Evolutionary conservation across 805 yeast species (phyloP).

Genomic region (Starmerella cellae): DNA sequence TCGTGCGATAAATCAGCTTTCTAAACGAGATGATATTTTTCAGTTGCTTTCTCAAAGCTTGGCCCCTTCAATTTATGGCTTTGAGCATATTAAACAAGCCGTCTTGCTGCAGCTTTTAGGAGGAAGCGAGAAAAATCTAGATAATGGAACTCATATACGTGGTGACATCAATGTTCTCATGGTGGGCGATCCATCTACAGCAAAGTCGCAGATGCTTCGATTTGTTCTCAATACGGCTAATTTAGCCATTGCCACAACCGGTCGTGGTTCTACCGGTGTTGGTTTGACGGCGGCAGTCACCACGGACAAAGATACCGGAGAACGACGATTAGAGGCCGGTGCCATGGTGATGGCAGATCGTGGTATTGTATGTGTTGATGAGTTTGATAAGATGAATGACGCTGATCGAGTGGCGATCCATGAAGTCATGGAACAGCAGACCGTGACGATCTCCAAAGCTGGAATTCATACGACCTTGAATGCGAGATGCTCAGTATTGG

Average conservation of each 20-base stretch:
- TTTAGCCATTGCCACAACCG: slow-evolving; percentile 93
- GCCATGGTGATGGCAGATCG: slow-evolving; percentile 98
- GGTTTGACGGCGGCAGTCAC: slow-evolving; percentile 99
- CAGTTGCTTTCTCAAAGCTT: slow-evolving; percentile 69
- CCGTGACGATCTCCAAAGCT: slow-evolving; percentile 94
- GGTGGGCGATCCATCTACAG: slow-evolving; percentile 99
- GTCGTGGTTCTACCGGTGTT: slow-evolving; percentile 99
- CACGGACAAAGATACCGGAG: slow-evolving; percentile 92
- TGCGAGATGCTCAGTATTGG: slow-evolving; percentile 92
- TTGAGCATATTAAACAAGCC: slow-evolving; percentile 80
- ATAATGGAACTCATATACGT: slow-evolving; percentile 90
- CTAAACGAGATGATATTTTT: slow-evolving; percentile 59
- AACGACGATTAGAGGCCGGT: slow-evolving; percentile 92
- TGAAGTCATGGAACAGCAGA: slow-evolving; percentile 99
- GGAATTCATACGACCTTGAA: slow-evolving; percentile 94
- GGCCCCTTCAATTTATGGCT: slow-evolving; percentile 94
- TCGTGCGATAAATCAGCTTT: slow-evolving; percentile 66
- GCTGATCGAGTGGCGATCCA: slow-evolving; percentile 95
- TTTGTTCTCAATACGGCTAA: slow-evolving; percentile 92
- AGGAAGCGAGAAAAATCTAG: slow-evolving; percentile 86
- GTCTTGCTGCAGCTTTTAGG: slow-evolving; percentile 82
- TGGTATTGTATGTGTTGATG: slow-evolving; percentile 96
- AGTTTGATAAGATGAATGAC: slow-evolving; percentile 96
- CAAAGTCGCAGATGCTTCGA: slow-evolving; percentile 88
- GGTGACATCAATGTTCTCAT: slow-evolving; percentile 92